Percentiles rank a stretch among this genome's conserved stretches.
phyloP scores from a whole-genome alignment of 2,329 filamentous ascomycete genomes.

The Fusarium proliferatum region DNA sequence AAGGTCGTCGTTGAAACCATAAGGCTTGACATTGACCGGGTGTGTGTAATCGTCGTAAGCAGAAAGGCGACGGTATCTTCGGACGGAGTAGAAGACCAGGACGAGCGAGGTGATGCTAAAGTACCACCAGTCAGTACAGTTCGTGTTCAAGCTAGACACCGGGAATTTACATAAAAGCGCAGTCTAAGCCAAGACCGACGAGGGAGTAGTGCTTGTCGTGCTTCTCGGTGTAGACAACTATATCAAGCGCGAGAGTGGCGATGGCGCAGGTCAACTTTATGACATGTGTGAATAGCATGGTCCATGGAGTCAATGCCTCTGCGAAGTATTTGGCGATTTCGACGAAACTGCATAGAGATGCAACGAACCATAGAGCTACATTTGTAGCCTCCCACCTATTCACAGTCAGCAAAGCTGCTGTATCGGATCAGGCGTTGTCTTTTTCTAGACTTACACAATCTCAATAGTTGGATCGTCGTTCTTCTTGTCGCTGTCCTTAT shows the following conservation, averaged over 20 bases:
- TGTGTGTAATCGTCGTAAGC: constrained; percentile 63
- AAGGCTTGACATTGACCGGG: constrained; percentile 61
- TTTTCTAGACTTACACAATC: constrained; percentile 58
- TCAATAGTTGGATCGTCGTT: constrained; percentile 58
- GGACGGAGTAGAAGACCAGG: constrained; percentile 59
- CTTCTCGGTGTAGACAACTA: constrained; percentile 60
- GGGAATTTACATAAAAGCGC: constrained; percentile 58
- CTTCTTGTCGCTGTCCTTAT: constrained; percentile 53
- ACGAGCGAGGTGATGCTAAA: constrained; percentile 52
- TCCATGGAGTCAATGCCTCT: constrained; percentile 65
- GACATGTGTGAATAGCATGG: constrained; percentile 63
- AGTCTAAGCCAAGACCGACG: constrained; percentile 61
- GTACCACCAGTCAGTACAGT: constrained; percentile 6
- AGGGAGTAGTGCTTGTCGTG: constrained; percentile 60
- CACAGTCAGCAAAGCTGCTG: neutral
- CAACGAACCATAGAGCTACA: constrained; percentile 60
- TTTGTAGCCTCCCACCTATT: constrained; percentile 66
- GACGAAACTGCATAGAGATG: constrained; percentile 58
- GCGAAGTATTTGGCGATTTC: constrained; percentile 60
- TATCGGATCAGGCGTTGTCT: neutral
- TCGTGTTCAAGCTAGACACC: neutral
- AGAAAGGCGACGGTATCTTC: constrained; percentile 60
- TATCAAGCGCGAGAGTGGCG: constrained; percentile 62
- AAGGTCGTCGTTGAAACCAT: constrained; percentile 55
- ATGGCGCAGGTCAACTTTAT: constrained; percentile 61